Evolutionary conservation across 2,329 filamentous ascomycete species (phyloP), one percentile per base, ranked within the genome.

Genomic region (Corniculantispora saksenae): DNA sequence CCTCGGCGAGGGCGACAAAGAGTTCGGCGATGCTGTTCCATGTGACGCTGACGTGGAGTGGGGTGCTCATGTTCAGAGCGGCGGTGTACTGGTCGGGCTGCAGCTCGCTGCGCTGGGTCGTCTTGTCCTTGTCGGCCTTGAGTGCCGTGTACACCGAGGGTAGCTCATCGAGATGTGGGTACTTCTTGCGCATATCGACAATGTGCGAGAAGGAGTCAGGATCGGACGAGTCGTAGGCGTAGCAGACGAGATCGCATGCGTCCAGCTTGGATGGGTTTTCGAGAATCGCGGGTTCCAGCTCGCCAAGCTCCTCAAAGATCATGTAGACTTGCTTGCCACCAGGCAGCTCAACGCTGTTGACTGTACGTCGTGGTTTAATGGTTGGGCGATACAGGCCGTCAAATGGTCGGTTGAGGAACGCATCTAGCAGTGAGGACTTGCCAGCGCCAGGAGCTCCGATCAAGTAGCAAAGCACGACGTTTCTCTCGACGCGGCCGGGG

Each of bases 291-390:
- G 93, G 91, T 76, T 98, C 95, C n/a, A 97, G 83, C 77, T 98
- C 93, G 40, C 95, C 95, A 1, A 98, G 89, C 78, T 99, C 95
- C 73, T 97, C 92, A 27, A 98, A 83, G 66, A 99, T 98, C 40
- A 99, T 84, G 74, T 99, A 98, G 76, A 94, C 97, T 78, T 99
- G 95, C 76, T 97, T 97, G 60, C 95, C 95, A 12, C 95, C 95
- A 54, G 93, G 93, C 1, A 99, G 86, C 75, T 99, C 95, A 21
- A 99, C 95, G 65, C 92, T 97, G 76, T 99, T 98, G 69, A 99
- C 95, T 0, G 93, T 94, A 4, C 92, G 91, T 13, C 93, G 91
- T 2, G 95, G 93, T 73, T 97, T 95, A 76, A 99, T 98, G 3
- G 95, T 99, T 0, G 95, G 95, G 67, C 91, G 90, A 75, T 98